Evolutionary conservation across 768 basidiomycete genomes (phyloP), one percentile per base, ranked within the genome.

Genomic region (Paxillus rubicundulus): DNA sequence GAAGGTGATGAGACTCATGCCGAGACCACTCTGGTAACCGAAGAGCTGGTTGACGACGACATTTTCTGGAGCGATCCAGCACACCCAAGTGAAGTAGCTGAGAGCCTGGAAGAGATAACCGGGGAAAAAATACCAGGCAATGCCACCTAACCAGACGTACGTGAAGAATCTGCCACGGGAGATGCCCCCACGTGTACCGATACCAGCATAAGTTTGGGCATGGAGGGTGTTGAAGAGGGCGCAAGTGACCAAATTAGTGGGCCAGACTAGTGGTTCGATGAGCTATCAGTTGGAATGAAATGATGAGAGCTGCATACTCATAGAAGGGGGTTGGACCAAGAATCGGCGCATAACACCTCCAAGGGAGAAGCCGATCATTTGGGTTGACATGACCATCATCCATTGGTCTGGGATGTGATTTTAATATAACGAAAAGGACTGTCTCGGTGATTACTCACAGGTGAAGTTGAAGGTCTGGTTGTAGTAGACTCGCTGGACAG

Each of bases 171-270:
- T 69, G 43, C 75, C 79, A 44, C 82, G 77, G 2, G 77, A 74
- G 48, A 82, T 63, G 49, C 81, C 78, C 2, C 75, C 77, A 5
- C 65, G 71, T 16, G 53, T 67, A 8, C 77, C 75, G 37, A 74
- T 71, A 45, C 80, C 80, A 27, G 71, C 57, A 52, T 78, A 78
- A 24, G 33, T 37, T 53, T 84, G 81, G 2, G 83, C 81, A 61
- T 89, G 87, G 13, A 89, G 71, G 3, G 87, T 89, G 64, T 89
- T 89, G 68, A 86, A 88, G 5, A 89, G 71, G 0, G 87, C 85
- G 54, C 86, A 87, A 3, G 80, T 76, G 10, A 89, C 87, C 27
- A 89, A 72, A 45, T 83, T 82, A 47, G 77, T 73, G 1, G 87
- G 87, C 87, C 87, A 89, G 47, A 89, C 84, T 83, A 76, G 45